These are phyloP conservation scores for Trametes maxima DNA, from an alignment of 768 basidiomycete species.

Conservation along the genomic window DNA sequence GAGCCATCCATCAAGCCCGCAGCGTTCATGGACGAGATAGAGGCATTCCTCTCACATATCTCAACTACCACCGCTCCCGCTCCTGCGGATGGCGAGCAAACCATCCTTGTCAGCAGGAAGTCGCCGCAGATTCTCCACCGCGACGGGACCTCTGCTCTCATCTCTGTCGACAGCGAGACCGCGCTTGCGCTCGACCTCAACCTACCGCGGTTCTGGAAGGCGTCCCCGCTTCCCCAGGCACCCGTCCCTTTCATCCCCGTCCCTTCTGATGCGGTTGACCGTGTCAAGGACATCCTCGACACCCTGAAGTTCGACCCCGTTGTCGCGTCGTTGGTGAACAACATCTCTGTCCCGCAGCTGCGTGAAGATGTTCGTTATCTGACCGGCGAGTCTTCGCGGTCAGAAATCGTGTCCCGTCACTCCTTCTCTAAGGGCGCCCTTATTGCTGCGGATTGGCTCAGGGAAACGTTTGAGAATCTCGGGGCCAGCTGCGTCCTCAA, in stretches of 20 bases:
- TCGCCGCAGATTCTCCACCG: constrained; percentile 41
- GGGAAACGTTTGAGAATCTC: constrained; percentile 66
- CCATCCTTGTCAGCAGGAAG: constrained; percentile 3
- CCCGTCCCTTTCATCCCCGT: constrained; percentile 59
- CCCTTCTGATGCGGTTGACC: constrained; percentile 52
- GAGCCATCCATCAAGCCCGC: constrained; percentile 45
- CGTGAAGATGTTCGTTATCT: constrained; percentile 75
- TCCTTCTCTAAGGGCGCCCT: constrained; percentile 72
- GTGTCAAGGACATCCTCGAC: constrained; percentile 58
- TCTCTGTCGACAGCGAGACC: constrained; percentile 44
- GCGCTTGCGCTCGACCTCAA: constrained; percentile 40
- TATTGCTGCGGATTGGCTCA: constrained; percentile 75
- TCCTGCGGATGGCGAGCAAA: constrained; percentile 10
- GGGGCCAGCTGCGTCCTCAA: constrained; percentile 75
- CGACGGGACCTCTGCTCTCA: constrained; percentile 47
- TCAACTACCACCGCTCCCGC: not conserved
- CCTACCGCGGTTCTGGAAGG: constrained; percentile 75
- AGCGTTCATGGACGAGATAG: constrained; percentile 27
- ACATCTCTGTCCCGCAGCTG: constrained; percentile 68
- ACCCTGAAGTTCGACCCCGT: constrained; percentile 67
- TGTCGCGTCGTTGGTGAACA: constrained; percentile 63
- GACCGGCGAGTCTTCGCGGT: constrained; percentile 79
- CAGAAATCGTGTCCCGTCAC: constrained; percentile 77
- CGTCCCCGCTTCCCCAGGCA: constrained; percentile 56
- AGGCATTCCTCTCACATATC: constrained; percentile 17